Evolutionary conservation across 169 alveolate species (phyloP), one percentile per base, ranked within the genome.

Genomic region (Toxoplasma gondii): DNA sequence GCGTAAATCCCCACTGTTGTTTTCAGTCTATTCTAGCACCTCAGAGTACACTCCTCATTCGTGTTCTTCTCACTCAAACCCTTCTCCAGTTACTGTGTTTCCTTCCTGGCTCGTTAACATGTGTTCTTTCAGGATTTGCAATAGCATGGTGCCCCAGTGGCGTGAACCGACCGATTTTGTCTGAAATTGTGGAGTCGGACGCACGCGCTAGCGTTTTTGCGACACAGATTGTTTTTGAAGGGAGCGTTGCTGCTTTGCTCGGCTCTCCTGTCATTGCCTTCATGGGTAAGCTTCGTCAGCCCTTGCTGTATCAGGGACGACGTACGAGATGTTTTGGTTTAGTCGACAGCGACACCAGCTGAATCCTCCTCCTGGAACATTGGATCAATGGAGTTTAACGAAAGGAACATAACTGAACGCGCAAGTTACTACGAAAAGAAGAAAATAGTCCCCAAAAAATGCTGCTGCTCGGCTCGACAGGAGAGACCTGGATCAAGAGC

Each of bases 201-300:
- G 96, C 97, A 74, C 97, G 98, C 58, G 98, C 98, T 41, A 97
- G 99, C 24, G 98, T 98, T 36, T 96, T 96, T 64, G 97, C 98
- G 16, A 95, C 97, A 36, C 98, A 95, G 49, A 91, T 94, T 38
- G 90, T 93, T 12, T 22, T 91, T 0, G 96, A 94, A 88, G 96
- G 96, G n/a, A 94, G 96, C 81, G 93, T 91, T 34, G 90, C 96
- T 41, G 94, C 96, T 24, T 12, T 94, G 83, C 93, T 94, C 41
- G 96, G 96, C 29, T 90, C 96, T 2, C 96, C 96, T 4, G 96
- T 94, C 53, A 91, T 94, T 43, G 96, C 96, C 41, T 92, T 94
- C n/a, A 69, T 94, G 92, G 96, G 94, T 90, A 41, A 58, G 88
- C 1, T 27, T 41, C 1, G 70, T 38, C 43, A 24, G 4, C 69